Evolutionary conservation across 83 land plant species (phyloP).

Genomic region (Thuja plicata): DNA sequence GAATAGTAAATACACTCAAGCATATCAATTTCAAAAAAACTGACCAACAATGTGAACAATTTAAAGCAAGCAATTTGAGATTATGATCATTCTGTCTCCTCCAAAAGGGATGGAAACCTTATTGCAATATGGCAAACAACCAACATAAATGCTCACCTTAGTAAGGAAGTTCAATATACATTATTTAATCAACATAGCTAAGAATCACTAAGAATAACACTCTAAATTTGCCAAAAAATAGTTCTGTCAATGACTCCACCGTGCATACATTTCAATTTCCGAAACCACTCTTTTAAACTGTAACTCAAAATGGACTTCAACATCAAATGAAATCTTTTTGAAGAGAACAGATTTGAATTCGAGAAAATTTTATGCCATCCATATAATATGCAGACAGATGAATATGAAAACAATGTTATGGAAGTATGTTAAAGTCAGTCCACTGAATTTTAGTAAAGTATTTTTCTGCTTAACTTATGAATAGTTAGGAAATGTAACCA

Average conservation of each 20-base stretch:
- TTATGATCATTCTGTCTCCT: neutral
- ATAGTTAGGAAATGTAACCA: neutral
- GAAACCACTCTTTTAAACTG: neutral
- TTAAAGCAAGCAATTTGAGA: neutral
- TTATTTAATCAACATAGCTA: too few species aligned
- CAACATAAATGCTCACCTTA: too few species aligned
- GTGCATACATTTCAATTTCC: neutral
- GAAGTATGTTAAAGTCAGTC: neutral
- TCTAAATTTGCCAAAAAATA: neutral
- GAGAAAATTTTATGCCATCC: neutral
- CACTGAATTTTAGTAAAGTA: too few species aligned
- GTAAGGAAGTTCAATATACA: too few species aligned
- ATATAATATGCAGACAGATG: neutral
- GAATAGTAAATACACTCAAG: neutral
- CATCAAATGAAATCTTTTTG: neutral
- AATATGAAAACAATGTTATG: neutral
- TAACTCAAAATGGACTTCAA: neutral
- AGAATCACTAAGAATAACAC: too few species aligned
- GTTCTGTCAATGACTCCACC: neutral
- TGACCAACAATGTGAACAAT: neutral
- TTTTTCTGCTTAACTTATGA: neutral
- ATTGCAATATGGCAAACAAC: neutral
- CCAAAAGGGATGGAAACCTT: neutral
- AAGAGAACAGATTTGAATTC: neutral
- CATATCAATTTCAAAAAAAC: neutral